Percentiles rank a stretch among this genome's conserved stretches.
Evolutionary conservation across 495 filamentous ascomycete genomes (phyloP).

Genomic region (Talaromyces nanjingensis): DNA sequence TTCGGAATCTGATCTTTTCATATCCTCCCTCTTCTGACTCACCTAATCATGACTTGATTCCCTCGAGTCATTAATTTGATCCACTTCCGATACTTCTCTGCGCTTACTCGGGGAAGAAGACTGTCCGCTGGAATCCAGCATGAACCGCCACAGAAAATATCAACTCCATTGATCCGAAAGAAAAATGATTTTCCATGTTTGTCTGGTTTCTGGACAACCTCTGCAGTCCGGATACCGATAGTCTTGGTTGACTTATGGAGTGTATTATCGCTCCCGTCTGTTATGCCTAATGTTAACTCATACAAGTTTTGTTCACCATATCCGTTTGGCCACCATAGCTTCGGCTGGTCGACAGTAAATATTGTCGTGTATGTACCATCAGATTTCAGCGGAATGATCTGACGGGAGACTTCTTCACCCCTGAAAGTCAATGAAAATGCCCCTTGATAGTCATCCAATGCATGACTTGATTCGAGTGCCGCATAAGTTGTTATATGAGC

Average conservation of each 20-base stretch:
- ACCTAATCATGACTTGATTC: constrained; percentile 66
- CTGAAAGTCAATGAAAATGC: too few species aligned
- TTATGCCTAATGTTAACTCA: constrained; percentile 40
- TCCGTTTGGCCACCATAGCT: constrained; percentile 73
- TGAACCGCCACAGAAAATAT: constrained; percentile 79
- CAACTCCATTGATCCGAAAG: constrained; percentile 76
- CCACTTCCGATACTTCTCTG: constrained; percentile 66
- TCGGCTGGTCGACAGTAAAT: constrained; percentile 53
- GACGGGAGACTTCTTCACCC: not conserved
- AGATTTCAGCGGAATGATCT: constrained; percentile 38
- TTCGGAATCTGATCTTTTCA: too few species aligned
- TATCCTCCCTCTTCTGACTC: constrained; percentile 2
- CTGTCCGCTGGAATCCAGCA: constrained; percentile 89
- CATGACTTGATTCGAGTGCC: too few species aligned
- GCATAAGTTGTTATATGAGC: too few species aligned
- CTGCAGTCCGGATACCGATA: constrained; percentile 64
- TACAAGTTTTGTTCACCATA: constrained; percentile 76
- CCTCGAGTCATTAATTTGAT: constrained; percentile 59
- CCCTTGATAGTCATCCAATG: too few species aligned
- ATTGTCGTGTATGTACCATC: constrained; percentile 13
- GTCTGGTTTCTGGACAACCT: constrained; percentile 62
- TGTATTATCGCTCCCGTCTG: constrained; percentile 39
- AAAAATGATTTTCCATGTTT: constrained; percentile 74
- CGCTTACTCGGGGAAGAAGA: constrained; percentile 60
- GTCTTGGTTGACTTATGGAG: constrained; percentile 41